Conservation (phyloP, 352 stramenopile genomes). For the Globisporangium perplexum region DNA sequence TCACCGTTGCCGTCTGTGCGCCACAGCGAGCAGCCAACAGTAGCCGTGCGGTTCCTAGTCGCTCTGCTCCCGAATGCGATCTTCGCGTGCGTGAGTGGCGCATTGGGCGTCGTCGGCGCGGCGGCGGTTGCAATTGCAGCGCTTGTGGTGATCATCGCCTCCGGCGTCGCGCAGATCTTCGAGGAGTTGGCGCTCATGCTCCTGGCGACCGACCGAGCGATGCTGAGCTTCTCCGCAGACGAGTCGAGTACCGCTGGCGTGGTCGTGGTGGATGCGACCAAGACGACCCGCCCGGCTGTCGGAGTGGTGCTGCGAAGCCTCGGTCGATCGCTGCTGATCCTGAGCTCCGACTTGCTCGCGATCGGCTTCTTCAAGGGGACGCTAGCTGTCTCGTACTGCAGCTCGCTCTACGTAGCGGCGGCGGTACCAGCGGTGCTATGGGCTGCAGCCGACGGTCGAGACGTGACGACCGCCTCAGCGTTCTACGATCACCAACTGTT, state of each 20-base stretch:
- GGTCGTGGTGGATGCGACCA: too few relatives aligned
- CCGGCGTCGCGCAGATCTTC: constrained; percentile 10
- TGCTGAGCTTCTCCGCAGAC: constrained; percentile 4
- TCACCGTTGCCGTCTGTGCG: neutral
- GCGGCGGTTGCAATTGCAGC: constrained; percentile 7
- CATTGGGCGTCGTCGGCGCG: constrained; percentile 15
- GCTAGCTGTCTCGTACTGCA: constrained; percentile 8
- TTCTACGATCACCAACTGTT: neutral
- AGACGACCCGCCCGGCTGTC: neutral
- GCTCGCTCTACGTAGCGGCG: constrained; percentile 1
- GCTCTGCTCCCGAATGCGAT: constrained; percentile 5
- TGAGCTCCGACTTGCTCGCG: constrained; percentile 9
- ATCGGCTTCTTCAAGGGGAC: constrained; percentile 12
- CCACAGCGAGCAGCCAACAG: neutral
- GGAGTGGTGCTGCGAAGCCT: neutral
- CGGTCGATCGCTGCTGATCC: constrained; percentile 3
- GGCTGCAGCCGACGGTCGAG: neutral
- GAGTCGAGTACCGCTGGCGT: too few relatives aligned
- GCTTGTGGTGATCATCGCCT: constrained; percentile 23
- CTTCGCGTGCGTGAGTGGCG: constrained; percentile 7
- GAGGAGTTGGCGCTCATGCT: constrained; percentile 5
- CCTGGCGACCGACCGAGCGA: neutral
- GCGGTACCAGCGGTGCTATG: neutral
- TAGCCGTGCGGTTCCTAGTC: neutral
- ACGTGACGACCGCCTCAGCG: neutral